Percentiles rank a stretch among this genome's conserved stretches.
Evolutionary conservation across 768 basidiomycete genomes (phyloP).

Genomic region (Rhodotorula toruloides): DNA sequence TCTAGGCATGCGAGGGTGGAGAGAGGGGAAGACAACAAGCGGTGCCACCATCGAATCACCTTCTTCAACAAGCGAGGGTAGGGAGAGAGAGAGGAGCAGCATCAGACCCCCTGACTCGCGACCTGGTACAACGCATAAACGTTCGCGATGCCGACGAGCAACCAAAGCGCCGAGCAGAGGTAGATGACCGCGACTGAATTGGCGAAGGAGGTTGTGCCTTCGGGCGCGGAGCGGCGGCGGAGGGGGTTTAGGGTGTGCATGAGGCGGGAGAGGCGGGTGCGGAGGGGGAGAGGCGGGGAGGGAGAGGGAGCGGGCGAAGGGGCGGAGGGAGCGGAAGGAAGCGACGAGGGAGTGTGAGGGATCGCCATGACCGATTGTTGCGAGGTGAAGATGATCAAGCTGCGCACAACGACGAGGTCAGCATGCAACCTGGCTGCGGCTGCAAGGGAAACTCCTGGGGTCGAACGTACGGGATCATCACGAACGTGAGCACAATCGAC

Average conservation of each 20-base stretch:
- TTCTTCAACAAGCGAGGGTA: too few relatives aligned
- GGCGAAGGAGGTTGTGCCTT: slow-evolving; percentile 22
- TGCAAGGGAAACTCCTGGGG: background rate
- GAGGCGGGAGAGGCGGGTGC: background rate
- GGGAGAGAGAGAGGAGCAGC: too few relatives aligned
- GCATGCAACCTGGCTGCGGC: too few relatives aligned
- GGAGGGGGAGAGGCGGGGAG: background rate
- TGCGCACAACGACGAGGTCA: background rate
- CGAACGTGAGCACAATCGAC: slow-evolving; percentile 57
- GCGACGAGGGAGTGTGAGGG: background rate
- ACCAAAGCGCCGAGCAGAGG: slow-evolving; percentile 18
- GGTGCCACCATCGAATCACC: too few relatives aligned
- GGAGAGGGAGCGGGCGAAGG: background rate
- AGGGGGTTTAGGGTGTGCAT: slow-evolving; percentile 20
- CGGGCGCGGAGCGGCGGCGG: slow-evolving; percentile 7
- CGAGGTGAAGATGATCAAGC: slow-evolving; percentile 35
- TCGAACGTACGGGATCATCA: slow-evolving; percentile 14
- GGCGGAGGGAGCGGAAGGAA: too few relatives aligned
- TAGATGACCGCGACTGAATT: slow-evolving; percentile 12
- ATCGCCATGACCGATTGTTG: slow-evolving; percentile 25
- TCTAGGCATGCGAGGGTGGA: too few relatives aligned
- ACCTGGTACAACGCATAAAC: slow-evolving; percentile 30
- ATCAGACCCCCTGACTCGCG: background rate
- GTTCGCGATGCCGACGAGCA: slow-evolving; percentile 24
- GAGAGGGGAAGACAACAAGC: too few relatives aligned